Evolutionary conservation across 805 yeast genomes (phyloP), one percentile per base, ranked within the genome.

Genomic region (Candida tallmaniae): DNA sequence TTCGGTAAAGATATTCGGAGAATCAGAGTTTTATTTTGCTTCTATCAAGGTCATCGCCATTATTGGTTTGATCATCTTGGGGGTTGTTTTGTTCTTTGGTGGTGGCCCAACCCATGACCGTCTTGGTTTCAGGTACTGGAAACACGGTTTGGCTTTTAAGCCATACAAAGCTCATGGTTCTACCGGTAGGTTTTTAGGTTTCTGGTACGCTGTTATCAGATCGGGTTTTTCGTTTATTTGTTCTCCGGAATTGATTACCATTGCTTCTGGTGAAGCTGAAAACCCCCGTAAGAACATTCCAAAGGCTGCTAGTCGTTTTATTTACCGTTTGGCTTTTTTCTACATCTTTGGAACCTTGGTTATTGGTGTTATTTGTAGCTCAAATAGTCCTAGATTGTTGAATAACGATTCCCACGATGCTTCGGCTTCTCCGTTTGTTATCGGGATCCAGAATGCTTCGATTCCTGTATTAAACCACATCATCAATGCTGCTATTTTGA

Each of bases 91-190:
- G 40, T 79, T 81, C 62, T 63, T 78, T 38, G 94, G 94, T 39
- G 94, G 93, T 32, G 84, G 78, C 17, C 88, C 90, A 40, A 67
- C 68, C 24, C 82, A 80, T 49, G 87, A 82, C 46, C 70, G 89
- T 55, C 56, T 76, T 17, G 90, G 89, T 1, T 82, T 80, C 60
- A 68, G 83, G 46, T 82, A 65, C 58, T 82, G 85, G 84, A 58
- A 67, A 31, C 50, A 55, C 23, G 56, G 48, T 20, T 35, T 45
- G 14, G 63, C 70, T 1, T 64, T 71, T 43, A 65, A 61, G 33
- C 49, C 60, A 36, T 74, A 76, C 46, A 46, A 74, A 33, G 58
- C 63, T 2, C 51, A 47, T 6, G 86, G 86, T 17, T 54, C 59
- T 37, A 69, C 82, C 19, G 88, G 86, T 29, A 70, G 69, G 41